Conservation (phyloP, 306 rosid genomes). For the Trichosanthes truncata region DNA sequence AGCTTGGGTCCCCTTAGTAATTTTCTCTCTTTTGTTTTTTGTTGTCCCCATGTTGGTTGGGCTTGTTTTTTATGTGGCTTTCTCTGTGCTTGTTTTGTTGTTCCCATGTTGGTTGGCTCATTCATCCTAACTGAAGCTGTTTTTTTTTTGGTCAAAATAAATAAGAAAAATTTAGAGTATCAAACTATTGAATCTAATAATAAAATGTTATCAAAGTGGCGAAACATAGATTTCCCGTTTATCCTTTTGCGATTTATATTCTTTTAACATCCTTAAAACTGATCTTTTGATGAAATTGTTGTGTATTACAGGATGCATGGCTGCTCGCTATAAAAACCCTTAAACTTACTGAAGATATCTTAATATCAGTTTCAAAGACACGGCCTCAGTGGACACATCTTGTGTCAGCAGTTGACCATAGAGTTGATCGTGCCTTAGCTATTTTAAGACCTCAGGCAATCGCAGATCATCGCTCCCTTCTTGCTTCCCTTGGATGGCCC, state of each 20-base stretch:
- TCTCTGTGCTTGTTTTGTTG: not conserved
- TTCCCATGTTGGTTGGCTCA: not conserved
- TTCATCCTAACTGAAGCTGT: not conserved
- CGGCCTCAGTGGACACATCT: constrained; percentile 78
- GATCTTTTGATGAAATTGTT: constrained; percentile 16
- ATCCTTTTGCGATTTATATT: not conserved
- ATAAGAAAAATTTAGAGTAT: not conserved
- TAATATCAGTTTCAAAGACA: constrained; percentile 47
- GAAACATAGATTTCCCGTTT: not conserved
- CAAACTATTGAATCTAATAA: not conserved
- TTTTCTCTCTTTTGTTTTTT: not conserved
- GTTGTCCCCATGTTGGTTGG: not conserved
- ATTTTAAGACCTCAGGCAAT: constrained; percentile 83
- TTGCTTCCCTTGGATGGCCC: constrained; percentile 87
- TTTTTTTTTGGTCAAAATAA: not conserved
- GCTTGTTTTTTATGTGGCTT: not conserved
- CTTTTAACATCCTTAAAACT: not conserved
- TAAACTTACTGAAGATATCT: constrained; percentile 47
- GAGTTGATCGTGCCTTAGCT: constrained; percentile 91
- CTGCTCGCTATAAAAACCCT: constrained; percentile 54
- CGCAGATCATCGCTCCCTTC: constrained; percentile 78
- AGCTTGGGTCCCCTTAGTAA: not conserved
- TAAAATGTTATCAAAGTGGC: not conserved
- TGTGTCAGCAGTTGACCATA: constrained; percentile 78
- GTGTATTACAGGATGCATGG: constrained; percentile 51